Percentiles rank a stretch among this genome's conserved stretches.
Evolutionary conservation across 352 stramenopile species (phyloP).

Genomic region (Pythium sukuiense): DNA sequence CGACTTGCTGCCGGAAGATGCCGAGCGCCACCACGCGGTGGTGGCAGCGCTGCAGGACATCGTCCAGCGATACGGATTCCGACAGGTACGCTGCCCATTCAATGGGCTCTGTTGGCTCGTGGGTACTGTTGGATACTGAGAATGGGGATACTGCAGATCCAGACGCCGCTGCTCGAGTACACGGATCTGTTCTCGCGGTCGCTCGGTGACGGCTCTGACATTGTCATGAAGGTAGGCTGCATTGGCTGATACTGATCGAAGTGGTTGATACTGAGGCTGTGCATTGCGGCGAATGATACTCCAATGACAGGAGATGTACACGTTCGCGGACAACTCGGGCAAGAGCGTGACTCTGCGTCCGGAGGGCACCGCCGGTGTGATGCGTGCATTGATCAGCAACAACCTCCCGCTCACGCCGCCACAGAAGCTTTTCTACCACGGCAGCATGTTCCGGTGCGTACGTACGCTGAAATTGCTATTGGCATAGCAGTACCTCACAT

Average conservation of each 20-base stretch:
- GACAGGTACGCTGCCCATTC: conserved; percentile 37
- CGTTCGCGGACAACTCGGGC: conserved; percentile 84
- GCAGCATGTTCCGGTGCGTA: conserved; percentile 84
- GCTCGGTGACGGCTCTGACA: conserved; percentile 82
- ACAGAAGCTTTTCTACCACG: conserved; percentile 82
- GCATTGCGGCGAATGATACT: not conserved
- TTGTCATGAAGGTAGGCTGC: conserved; percentile 80
- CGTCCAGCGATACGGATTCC: conserved; percentile 75
- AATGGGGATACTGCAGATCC: conserved; percentile 42
- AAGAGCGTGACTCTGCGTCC: conserved; percentile 85
- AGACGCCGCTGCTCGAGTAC: conserved; percentile 86
- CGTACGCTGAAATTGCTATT: conserved; percentile 9
- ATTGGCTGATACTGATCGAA: not conserved
- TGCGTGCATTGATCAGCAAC: conserved; percentile 77
- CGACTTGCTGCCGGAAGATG: conserved; percentile 65
- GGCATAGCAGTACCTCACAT: not conserved
- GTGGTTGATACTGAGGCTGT: conserved; percentile 1
- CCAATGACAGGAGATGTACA: conserved; percentile 87
- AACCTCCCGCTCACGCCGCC: conserved; percentile 71
- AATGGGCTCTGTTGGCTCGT: too few species aligned
- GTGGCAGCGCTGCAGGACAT: conserved; percentile 53
- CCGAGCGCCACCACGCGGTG: conserved; percentile 65
- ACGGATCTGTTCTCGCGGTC: conserved; percentile 83
- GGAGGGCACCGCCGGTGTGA: conserved; percentile 81
- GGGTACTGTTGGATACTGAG: not conserved